Evolutionary conservation across 2,329 filamentous ascomycete species (phyloP), one percentile per base, ranked within the genome.

Genomic region (Monilinia fructicola): DNA sequence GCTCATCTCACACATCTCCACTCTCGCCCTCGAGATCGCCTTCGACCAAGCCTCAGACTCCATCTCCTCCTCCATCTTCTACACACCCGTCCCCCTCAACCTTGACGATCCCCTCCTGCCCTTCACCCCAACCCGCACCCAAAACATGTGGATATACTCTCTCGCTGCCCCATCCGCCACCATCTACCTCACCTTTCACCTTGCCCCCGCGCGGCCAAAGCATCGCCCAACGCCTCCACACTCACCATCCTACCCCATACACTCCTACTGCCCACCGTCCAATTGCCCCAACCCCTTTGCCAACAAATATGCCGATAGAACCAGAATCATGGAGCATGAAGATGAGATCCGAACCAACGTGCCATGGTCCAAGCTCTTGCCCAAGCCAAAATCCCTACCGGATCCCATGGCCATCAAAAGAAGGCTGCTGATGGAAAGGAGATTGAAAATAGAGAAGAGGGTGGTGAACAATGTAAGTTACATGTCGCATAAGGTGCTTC

Each of bases 21-120:
- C 54, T n/a, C 35, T 56, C 35, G 54, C 54, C 35, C 54, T 56
- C 54, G 54, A 56, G 42, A 56, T 56, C 35, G 23, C 54, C 35
- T 12, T 42, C n/a, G 35, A 56, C 14, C n/a, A 35, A 11, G 7
- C 35, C 14, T 18, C 23, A 23, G 40, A 55, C n/a, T 1, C 6
- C 31, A 55, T n/a, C 35, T 35, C 31, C 28, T 31, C 28, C 31
- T 35, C 31, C 6, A 35, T 35, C 6, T 35, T 7, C 31, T 35
- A 35, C 46, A 48, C 18, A 46, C 18, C 21, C 46, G 21, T 12
- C 18, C 46, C 21, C 11, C 46, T 48, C 46, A 7, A 48, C 46
- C 12, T 18, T 40, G 40, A 35, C 35, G 11, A 14, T 38, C 11
- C 58, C 28, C 18, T 35, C 44, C 16, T 35, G 21, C 31, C 59